A percentile compares a stretch with the other conserved stretches of the same genome.
Conservation (phyloP, 352 stramenopile species). For the Pythium oligandrum region DNA sequence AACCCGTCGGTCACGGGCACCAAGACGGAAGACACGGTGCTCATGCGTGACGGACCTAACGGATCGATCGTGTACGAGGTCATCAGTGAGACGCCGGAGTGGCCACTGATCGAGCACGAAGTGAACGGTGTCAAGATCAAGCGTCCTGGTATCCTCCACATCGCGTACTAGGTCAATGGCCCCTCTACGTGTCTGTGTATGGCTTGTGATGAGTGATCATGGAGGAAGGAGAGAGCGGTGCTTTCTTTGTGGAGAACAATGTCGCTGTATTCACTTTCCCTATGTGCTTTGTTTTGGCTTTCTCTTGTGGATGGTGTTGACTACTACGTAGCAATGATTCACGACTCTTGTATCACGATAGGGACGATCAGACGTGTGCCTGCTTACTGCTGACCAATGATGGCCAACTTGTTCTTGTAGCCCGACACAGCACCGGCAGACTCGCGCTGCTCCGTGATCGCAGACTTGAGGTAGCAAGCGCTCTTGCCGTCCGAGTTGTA, state of each 20-base stretch:
- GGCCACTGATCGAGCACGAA: constrained; percentile 48
- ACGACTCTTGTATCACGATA: no score
- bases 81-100: constrained; percentile 44
- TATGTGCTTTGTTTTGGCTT: no score
- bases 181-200: neutral
- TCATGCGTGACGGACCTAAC: constrained; percentile 25
- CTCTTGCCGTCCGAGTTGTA: constrained; percentile 42
- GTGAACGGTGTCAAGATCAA: constrained; percentile 41
- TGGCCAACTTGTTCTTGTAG: constrained; percentile 25
- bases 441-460: constrained; percentile 19
- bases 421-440: constrained; percentile 34
- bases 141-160: constrained; percentile 54
- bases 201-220: neutral
- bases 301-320: no score
- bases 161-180: constrained; percentile 31
- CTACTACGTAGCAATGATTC: no score
- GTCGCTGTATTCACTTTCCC: no score
- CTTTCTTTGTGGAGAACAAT: no score
- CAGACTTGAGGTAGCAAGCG: constrained; percentile 37
- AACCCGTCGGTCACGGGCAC: constrained; percentile 69
- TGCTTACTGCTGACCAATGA: no score
- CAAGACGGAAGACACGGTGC: constrained; percentile 69
- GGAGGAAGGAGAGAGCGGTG: no score
- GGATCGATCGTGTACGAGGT: constrained; percentile 38
- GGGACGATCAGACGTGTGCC: no score